Percentiles rank a stretch among this genome's conserved stretches.
Conservation (phyloP, 2,329 filamentous ascomycete genomes). For the Leptosphaerulina australis region DNA sequence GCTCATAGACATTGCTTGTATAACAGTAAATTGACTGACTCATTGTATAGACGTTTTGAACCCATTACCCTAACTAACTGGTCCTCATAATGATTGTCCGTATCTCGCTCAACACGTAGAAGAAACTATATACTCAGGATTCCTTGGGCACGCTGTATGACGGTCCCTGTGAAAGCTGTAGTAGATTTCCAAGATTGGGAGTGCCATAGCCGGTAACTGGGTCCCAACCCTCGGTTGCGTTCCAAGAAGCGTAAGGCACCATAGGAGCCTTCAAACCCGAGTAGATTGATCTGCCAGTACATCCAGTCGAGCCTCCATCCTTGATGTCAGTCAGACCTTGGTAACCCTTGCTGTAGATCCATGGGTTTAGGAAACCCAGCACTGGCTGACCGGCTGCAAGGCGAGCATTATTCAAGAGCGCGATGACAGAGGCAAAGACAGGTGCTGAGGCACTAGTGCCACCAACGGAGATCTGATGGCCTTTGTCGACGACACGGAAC, state of each 20-base stretch:
- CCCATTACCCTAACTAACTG: background rate
- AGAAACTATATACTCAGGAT: background rate
- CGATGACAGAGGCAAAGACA: constrained; percentile 46
- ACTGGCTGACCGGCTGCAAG: constrained; percentile 41
- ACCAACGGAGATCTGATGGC: constrained; percentile 38
- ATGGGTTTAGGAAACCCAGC: constrained; percentile 50
- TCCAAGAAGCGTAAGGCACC: constrained; percentile 57
- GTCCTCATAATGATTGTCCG: no score
- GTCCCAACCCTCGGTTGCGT: constrained; percentile 59
- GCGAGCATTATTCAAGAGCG: constrained; percentile 49
- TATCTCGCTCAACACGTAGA: no score
- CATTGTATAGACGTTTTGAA: background rate
- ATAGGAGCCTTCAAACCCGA: constrained; percentile 46
- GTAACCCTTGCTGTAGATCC: constrained; percentile 51
- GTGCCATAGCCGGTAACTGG: constrained; percentile 55
- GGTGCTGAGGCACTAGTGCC: constrained; percentile 51
- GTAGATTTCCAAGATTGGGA: constrained; percentile 45
- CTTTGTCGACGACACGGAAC: constrained; percentile 47
- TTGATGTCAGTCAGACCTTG: constrained; percentile 58
- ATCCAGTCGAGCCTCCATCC: constrained; percentile 55
- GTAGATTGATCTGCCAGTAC: constrained; percentile 49
- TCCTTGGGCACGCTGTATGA: constrained; percentile 19
- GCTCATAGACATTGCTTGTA: background rate
- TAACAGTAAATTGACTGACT: background rate
- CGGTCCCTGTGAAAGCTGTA: constrained; percentile 32